Percentiles rank a stretch among this genome's conserved stretches.
phyloP scores from a whole-genome alignment of 768 basidiomycete species.

The Tricholoma matsutake region DNA sequence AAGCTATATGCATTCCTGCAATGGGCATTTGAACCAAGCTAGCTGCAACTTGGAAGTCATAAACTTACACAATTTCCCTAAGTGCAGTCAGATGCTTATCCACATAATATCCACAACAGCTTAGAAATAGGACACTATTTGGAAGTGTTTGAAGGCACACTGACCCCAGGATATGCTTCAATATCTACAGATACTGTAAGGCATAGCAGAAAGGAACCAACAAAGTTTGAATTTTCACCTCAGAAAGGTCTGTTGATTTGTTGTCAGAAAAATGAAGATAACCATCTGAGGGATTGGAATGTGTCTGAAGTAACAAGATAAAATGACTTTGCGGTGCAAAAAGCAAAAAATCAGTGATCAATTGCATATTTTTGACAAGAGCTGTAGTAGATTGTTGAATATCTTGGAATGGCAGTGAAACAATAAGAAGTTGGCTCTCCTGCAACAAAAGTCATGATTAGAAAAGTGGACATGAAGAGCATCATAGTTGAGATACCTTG shows the following conservation, averaged over 20 bases:
- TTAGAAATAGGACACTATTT: not conserved
- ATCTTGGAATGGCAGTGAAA: not conserved
- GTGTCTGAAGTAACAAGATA: not conserved
- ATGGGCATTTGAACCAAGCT: not conserved
- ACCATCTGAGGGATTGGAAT: not conserved
- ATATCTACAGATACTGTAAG: not conserved
- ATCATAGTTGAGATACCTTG: not conserved
- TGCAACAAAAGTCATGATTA: not conserved
- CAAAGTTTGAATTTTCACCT: not conserved
- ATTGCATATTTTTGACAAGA: not conserved
- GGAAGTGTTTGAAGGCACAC: not conserved
- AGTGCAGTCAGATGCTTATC: not conserved
- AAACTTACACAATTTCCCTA: not conserved
- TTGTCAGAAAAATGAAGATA: not conserved
- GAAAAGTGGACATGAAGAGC: not conserved
- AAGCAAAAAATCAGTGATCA: not conserved
- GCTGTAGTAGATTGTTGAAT: not conserved
- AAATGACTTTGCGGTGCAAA: not conserved
- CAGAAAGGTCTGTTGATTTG: not conserved
- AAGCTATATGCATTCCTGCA: not conserved
- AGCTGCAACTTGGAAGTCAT: not conserved
- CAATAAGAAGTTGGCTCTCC: not conserved
- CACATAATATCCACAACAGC: not conserved
- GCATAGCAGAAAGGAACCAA: not conserved
- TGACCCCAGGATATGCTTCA: not conserved